Evolutionary conservation across 305 asterid species (phyloP), one percentile per base, ranked within the genome.

Genomic region (Plantago rigida): DNA sequence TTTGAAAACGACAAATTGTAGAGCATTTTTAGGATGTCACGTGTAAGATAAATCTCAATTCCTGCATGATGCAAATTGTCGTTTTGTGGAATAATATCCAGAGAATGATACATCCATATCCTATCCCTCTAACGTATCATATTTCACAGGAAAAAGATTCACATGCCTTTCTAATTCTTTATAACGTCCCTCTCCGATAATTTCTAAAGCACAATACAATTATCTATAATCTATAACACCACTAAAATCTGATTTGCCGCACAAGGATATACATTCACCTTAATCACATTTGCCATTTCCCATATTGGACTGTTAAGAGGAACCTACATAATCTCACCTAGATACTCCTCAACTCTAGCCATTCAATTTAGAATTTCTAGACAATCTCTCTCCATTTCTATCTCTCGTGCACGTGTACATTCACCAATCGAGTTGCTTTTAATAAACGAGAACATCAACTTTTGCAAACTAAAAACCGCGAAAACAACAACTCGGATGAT

Each of bases 401-500:
- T 41, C 46, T 41, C 13, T 41, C 31, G 1, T 60, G 36, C 48
- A 11, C 55, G 11, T 14, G 50, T 15, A 51, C 57, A 47, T 48
- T 56, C 15, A 41, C 44, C 14, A 47, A 11, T 28, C 17, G 34
- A 14, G 24, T 52, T 34, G 59, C 47, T 19, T 59, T 53, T 36
- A 60, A 51, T 41, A 52, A 34, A 48, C 29, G 52, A 46, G 59
- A 36, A 63, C 36, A 59, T 13, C 17, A 19, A 69, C 59, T 52
- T 14, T 24, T 34, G 66, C 60, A 48, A 47, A 46, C 13, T 1
- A 68, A 68, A 62, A 55, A 29, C 58, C 49, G 69, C 73, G 45
- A 64, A 78, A 65, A 74, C 56, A 47, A 61, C 15, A 62, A 60
- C 51, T 44, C 52, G 15, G 14, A 24, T 61, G 0, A 64, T 46